A percentile compares a stretch with the other conserved stretches of the same genome.
Evolutionary conservation across 345 rosid species (phyloP).

Genomic region (Arabidopsis thaliana): DNA sequence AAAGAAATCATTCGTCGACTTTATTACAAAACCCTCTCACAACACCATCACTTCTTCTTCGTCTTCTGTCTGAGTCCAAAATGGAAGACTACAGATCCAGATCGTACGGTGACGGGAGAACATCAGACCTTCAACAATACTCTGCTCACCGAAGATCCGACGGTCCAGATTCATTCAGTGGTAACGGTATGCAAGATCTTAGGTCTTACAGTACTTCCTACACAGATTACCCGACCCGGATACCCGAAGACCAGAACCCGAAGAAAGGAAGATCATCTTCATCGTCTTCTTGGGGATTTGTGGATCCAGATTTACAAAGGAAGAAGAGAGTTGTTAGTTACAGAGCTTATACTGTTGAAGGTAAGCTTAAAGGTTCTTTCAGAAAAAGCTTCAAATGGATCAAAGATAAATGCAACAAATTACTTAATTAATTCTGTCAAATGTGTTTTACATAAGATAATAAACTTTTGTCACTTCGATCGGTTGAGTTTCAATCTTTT

Average conservation of each 20-base stretch:
- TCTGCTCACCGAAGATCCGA: conserved; percentile 21
- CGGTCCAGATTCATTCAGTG: conserved; percentile 41
- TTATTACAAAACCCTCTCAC: conserved; percentile 38
- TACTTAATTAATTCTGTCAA: conserved; percentile 37
- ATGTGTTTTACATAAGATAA: not conserved
- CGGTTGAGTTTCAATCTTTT: not conserved
- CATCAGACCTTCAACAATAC: conserved; percentile 45
- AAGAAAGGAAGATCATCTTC: conserved; percentile 60
- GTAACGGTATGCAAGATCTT: conserved; percentile 61
- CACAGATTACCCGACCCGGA: conserved; percentile 44
- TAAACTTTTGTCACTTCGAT: not conserved
- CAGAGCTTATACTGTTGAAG: conserved; percentile 73
- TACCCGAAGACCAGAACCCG: conserved; percentile 46
- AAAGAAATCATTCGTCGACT: conserved; percentile 17
- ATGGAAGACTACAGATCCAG: conserved; percentile 83
- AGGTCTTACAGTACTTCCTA: conserved; percentile 66
- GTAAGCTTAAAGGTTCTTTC: conserved; percentile 71
- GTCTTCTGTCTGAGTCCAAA: conserved; percentile 7
- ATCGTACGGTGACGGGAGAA: conserved; percentile 56
- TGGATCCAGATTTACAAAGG: conserved; percentile 72
- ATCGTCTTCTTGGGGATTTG: conserved; percentile 62
- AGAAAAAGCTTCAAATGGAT: conserved; percentile 73
- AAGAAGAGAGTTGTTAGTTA: conserved; percentile 73
- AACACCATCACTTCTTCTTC: conserved; percentile 16
- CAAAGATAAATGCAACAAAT: conserved; percentile 56